A percentile compares a stretch with the other conserved stretches of the same genome.
Evolutionary conservation across 108 stramenopile genomes (phyloP).

Genomic region (Cyclotella sp.): DNA sequence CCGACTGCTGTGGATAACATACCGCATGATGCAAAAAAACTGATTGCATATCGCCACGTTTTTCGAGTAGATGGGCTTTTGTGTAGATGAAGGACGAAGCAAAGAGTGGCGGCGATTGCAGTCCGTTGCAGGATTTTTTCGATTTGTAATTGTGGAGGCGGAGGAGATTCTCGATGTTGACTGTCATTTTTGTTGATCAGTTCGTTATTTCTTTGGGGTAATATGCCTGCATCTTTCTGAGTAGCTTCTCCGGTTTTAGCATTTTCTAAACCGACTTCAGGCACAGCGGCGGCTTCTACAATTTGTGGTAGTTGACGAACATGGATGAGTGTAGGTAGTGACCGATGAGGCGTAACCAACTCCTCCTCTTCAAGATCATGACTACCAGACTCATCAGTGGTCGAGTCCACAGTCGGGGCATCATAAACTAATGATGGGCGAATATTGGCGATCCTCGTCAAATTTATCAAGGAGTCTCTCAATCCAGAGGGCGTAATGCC

Average conservation of each 20-base stretch:
- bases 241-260: neutral
- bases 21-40: conserved; percentile 41
- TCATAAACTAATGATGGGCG: neutral
- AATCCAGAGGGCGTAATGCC: conserved; percentile 16
- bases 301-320: conserved; percentile 3
- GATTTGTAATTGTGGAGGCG: conserved; percentile 16
- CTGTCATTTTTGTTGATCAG: neutral
- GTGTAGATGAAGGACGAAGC: conserved; percentile 38
- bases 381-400: conserved; percentile 1
- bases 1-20: conserved; percentile 34
- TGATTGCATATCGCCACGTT: conserved; percentile 30
- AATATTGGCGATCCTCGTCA: neutral
- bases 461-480: conserved; percentile 20
- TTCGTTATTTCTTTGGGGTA: neutral
- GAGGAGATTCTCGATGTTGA: neutral
- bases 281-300: neutral
- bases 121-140: conserved; percentile 34
- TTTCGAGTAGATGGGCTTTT: conserved; percentile 37
- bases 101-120: conserved; percentile 18
- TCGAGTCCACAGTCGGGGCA: conserved; percentile 13
- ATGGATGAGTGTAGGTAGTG: conserved; percentile 7
- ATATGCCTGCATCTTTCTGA: neutral
- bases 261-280: neutral
- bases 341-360: neutral
- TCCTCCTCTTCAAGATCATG: conserved; percentile 20